phyloP scores from a whole-genome alignment of 1,284 basidiomycete species.

The Lentinula novae-zelandiae region DNA sequence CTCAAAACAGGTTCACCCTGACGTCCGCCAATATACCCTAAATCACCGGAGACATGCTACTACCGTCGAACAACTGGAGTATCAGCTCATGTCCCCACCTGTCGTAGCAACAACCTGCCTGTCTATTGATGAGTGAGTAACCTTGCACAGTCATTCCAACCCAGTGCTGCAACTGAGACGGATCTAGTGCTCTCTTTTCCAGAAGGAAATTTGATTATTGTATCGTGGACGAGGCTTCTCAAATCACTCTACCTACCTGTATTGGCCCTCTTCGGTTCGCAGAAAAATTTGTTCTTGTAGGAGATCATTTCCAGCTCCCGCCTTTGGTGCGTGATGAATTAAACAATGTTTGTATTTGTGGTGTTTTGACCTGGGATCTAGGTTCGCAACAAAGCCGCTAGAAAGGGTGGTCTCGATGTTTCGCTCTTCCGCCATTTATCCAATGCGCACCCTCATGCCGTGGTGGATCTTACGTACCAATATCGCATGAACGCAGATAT shows the following conservation, averaged over 20 bases:
- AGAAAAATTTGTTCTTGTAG: slow-evolving; percentile 90
- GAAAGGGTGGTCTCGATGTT: slow-evolving; percentile 82
- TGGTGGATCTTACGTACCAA: slow-evolving; percentile 82
- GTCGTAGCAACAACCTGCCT: slow-evolving; percentile 97
- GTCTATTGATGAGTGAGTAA: slow-evolving; percentile 84
- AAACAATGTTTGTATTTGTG: not conserved
- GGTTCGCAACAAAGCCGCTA: slow-evolving; percentile 81
- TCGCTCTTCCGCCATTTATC: slow-evolving; percentile 89
- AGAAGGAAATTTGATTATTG: slow-evolving; percentile 92
- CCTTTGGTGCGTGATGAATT: slow-evolving; percentile 62
- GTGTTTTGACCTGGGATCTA: slow-evolving; percentile 24
- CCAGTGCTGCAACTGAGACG: not conserved
- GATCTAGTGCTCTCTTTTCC: slow-evolving; percentile 74
- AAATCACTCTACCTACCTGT: slow-evolving; percentile 95
- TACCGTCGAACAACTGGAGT: slow-evolving; percentile 76
- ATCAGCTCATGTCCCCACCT: slow-evolving; percentile 78
- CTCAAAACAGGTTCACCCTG: slow-evolving; percentile 66
- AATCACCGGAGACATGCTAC: slow-evolving; percentile 49
- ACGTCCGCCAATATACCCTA: slow-evolving; percentile 70
- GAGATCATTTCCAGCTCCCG: slow-evolving; percentile 96
- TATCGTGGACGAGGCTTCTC: slow-evolving; percentile 97
- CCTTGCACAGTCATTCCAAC: not conserved
- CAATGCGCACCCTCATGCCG: slow-evolving; percentile 79
- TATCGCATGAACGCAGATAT: slow-evolving; percentile 98
- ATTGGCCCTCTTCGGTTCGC: slow-evolving; percentile 91